Base-by-base conservation (phyloP, 805 yeast species). In the Schwanniomyces yamadae region DNA sequence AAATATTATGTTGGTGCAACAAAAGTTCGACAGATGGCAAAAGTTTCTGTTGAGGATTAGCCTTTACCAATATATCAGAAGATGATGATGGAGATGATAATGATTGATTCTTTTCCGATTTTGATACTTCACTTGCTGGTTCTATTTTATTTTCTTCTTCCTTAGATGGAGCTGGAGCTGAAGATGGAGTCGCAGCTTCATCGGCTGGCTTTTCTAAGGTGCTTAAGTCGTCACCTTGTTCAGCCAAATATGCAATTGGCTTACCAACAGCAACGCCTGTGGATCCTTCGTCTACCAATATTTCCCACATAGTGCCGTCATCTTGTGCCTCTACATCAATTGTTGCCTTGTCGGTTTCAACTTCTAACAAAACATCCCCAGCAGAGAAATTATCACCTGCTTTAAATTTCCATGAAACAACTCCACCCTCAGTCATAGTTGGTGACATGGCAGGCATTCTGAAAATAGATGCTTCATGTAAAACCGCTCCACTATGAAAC, bases 401-500 rank as follows among this genome's bases (percentile, higher is more conserved):
- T 59, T 89, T 81, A 52, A 81, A 71, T 57, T 87, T 85, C 99
- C 99, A 91, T 36, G 79, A 73, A 9, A 88, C 86, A 45, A 91
- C 76, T 5, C 95, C 96, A 26, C 99, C 99, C 56, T 82, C 86
- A 20, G 89, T 88, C 99, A 91, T 91, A 5, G 99, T 91, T 28
- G 99, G 99, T 4, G 97, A 90, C 96, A 91, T 87, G 17, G 99
- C 97, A 4, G 99, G 99, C 98, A 91, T 91, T 36, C 72, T 80
- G 66, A 87, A 88, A 23, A 69, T 61, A 14, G 66, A 54, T 4
- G 75, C 78, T 2, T 64, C 73, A 26, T 28, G 21, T 13, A 25
- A 22, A 13, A 23, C 18, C 7, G 17, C 16, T 6, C 35, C 31
- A 24, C 27, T 31, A 21, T 38, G 42, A 7, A 38, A 34, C 15